These are phyloP conservation scores for Phyllosticta paracitricarpa DNA, from an alignment of 2,329 filamentous ascomycete genomes.

Conservation along the genomic window DNA sequence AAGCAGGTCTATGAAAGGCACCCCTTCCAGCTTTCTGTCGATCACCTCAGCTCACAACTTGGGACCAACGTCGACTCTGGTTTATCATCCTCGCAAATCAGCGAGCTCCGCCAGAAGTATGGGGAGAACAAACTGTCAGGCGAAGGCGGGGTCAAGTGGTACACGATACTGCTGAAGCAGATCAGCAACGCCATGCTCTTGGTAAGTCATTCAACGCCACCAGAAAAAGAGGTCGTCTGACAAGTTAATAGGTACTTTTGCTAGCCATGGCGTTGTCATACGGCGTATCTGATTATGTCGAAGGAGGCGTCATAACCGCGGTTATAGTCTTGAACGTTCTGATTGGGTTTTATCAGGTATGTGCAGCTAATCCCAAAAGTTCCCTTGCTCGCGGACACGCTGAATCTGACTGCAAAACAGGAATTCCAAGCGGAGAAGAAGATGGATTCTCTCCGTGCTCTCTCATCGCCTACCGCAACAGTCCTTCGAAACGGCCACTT, in stretches of 20 bases:
- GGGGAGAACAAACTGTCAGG: conserved; percentile 16
- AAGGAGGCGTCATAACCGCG: conserved; percentile 53
- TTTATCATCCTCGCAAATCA: conserved; percentile 11
- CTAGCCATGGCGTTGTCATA: conserved; percentile 62
- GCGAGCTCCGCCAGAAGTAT: conserved; percentile 12
- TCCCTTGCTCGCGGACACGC: conserved; percentile 21
- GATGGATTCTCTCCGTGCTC: conserved; percentile 31
- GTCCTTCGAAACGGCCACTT: conserved; percentile 27
- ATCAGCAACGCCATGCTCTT: conserved; percentile 29
- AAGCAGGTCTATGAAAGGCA: conserved; percentile 14
- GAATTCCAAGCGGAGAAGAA: conserved; percentile 37
- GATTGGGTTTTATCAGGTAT: conserved; percentile 41
- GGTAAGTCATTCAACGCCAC: conserved; percentile 13
- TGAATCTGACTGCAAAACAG: conserved; percentile 31
- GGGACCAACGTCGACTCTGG: conserved; percentile 14
- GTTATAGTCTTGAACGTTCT: conserved; percentile 59
- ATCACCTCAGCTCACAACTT: conserved; percentile 11
- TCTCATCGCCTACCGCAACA: conserved; percentile 29
- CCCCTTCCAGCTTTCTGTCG: conserved; percentile 14
- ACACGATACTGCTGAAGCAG: conserved; percentile 22
- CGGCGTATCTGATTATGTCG: conserved; percentile 54
- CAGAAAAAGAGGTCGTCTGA: background rate
- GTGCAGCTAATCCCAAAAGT: background rate
- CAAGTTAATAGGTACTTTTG: conserved; percentile 52
- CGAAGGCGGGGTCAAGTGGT: conserved; percentile 16